Conservation (phyloP, 2,329 filamentous ascomycete species). For the Scedosporium apiospermum region DNA sequence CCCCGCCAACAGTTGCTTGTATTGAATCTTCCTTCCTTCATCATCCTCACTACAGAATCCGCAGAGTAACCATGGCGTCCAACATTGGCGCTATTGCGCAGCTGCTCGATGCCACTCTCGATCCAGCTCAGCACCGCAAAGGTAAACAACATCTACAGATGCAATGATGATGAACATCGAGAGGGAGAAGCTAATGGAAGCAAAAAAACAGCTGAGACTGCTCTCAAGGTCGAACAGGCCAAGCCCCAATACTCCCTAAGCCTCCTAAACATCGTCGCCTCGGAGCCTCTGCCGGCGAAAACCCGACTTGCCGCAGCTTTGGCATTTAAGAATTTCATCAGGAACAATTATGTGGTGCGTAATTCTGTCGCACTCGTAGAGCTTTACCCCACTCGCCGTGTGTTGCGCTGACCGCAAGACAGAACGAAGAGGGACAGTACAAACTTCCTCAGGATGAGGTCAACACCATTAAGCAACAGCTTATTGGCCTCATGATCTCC, state of each 20-base stretch:
- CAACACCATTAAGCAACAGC: conserved; percentile 80
- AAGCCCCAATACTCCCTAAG: conserved; percentile 82
- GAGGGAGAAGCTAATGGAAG: conserved; percentile 17
- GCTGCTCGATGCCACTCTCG: conserved; percentile 83
- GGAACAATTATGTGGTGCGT: conserved; percentile 77
- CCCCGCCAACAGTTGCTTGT: conserved; percentile 12
- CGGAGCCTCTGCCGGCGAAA: conserved; percentile 60
- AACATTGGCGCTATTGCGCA: conserved; percentile 58
- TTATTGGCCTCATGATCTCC: conserved; percentile 93
- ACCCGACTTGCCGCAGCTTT: conserved; percentile 81
- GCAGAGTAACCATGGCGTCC: conserved; percentile 40
- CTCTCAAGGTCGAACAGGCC: conserved; percentile 67
- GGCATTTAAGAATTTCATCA: conserved; percentile 98
- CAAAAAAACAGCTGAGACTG: conserved; percentile 58
- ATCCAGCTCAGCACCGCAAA: conserved; percentile 81
- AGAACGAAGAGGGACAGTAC: conserved; percentile 90
- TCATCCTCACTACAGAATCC: conserved; percentile 4
- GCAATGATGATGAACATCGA: too few species aligned
- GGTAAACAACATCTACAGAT: conserved; percentile 41
- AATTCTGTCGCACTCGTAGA: neutral
- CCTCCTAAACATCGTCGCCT: conserved; percentile 83
- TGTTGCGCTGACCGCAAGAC: conserved; percentile 6
- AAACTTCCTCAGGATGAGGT: conserved; percentile 80
- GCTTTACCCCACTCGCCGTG: neutral
- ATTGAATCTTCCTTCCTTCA: conserved; percentile 10